Percentiles rank a stretch among this genome's conserved stretches.
These are phyloP conservation scores for Fusarium lyarnte DNA, from an alignment of 2,329 filamentous ascomycete genomes.

Conservation along the genomic window DNA sequence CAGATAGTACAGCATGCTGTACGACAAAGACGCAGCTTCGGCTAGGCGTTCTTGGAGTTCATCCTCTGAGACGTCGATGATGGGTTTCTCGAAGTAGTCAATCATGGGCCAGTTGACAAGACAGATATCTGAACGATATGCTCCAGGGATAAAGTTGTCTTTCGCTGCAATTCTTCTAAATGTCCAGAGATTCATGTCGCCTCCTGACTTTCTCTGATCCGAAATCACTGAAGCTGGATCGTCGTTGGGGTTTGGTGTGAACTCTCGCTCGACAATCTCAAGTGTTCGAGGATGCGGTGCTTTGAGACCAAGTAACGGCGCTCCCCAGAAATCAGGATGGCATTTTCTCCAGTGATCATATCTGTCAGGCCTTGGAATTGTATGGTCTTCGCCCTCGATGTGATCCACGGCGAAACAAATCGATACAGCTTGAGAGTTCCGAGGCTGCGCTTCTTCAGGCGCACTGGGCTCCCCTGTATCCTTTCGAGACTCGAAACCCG, in stretches of 20 bases:
- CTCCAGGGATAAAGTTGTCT: constrained; percentile 38
- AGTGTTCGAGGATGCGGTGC: constrained; percentile 43
- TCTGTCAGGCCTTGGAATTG: constrained; percentile 30
- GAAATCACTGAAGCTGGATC: constrained; percentile 37
- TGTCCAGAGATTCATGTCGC: constrained; percentile 45
- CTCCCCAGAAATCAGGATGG: constrained; percentile 43
- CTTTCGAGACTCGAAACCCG: constrained; percentile 38
- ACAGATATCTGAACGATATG: constrained; percentile 41
- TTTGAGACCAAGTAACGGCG: constrained; percentile 36
- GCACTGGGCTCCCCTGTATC: constrained; percentile 43
- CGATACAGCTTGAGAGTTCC: constrained; percentile 43
- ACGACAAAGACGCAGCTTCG: constrained; percentile 37
- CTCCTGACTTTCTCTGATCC: constrained; percentile 40
- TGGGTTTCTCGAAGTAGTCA: constrained; percentile 44
- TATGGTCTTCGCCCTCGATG: constrained; percentile 41
- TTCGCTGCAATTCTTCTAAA: constrained; percentile 40
- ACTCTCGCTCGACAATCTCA: constrained; percentile 42
- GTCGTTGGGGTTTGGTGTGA: constrained; percentile 42
- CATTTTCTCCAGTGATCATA: constrained; percentile 41
- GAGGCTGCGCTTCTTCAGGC: constrained; percentile 39
- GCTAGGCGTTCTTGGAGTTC: constrained; percentile 28
- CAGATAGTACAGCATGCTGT: constrained; percentile 44
- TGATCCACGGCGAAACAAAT: constrained; percentile 45
- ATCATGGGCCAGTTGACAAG: constrained; percentile 47
- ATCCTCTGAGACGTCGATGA: constrained; percentile 38